A percentile compares a stretch with the other conserved stretches of the same genome.
phyloP scores from a whole-genome alignment of 768 basidiomycete genomes.

The Tremella mesenterica region DNA sequence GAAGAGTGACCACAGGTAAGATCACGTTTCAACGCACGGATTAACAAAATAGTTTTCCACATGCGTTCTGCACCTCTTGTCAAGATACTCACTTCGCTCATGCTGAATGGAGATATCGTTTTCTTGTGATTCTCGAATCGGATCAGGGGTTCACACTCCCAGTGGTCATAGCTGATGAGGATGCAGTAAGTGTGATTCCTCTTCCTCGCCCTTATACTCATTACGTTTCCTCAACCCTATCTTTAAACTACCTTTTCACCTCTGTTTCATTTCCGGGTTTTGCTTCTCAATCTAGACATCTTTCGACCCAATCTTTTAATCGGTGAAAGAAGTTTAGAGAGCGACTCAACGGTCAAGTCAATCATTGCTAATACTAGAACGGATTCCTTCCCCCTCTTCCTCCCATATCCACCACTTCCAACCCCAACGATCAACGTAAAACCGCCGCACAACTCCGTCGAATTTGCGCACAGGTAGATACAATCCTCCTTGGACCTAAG shows the following conservation, averaged over 20 bases:
- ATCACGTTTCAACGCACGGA: neutral
- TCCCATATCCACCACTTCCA: slow-evolving; percentile 5
- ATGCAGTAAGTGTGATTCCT: slow-evolving; percentile 18
- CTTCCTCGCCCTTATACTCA: no score
- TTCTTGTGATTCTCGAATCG: slow-evolving; percentile 18
- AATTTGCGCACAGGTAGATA: slow-evolving; percentile 3
- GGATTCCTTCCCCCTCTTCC: slow-evolving; percentile 28
- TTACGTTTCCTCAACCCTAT: no score
- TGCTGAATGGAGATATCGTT: slow-evolving; percentile 29
- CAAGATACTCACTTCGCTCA: slow-evolving; percentile 16
- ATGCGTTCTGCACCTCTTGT: slow-evolving; percentile 21
- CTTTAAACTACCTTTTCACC: no score
- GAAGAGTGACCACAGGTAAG: no score
- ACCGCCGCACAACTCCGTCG: slow-evolving; percentile 3
- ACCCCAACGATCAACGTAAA: slow-evolving; percentile 20
- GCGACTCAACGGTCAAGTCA: neutral
- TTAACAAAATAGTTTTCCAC: slow-evolving; percentile 8
- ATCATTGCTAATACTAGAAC: slow-evolving; percentile 2
- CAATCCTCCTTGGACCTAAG: slow-evolving; percentile 21
- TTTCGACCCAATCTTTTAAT: neutral
- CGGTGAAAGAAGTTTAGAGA: neutral
- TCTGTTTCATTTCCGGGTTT: no score
- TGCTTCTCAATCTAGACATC: neutral
- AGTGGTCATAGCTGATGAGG: slow-evolving; percentile 20
- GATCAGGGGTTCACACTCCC: slow-evolving; percentile 5